phyloP scores from a whole-genome alignment of 768 basidiomycete species.

The Neoboletus magnificus region DNA sequence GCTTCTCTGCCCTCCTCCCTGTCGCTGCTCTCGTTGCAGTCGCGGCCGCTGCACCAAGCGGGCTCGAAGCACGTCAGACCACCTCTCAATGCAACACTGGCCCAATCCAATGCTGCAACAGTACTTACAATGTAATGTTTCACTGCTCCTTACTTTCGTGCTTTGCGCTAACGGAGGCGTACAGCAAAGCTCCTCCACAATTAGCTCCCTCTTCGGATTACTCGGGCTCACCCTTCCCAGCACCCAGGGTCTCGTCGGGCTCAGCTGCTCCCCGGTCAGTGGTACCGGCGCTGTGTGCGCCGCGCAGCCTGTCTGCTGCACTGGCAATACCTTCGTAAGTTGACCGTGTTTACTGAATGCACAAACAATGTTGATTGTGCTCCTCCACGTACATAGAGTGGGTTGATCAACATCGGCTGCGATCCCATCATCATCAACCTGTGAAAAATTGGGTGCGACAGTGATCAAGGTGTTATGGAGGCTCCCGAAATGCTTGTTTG shows the following conservation, averaged over 20 bases:
- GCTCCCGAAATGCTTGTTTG: neutral
- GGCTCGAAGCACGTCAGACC: too few species aligned
- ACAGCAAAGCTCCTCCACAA: too few species aligned
- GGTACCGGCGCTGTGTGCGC: slow-evolving; percentile 6
- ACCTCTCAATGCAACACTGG: too few species aligned
- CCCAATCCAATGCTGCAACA: too few species aligned
- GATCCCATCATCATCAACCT: neutral
- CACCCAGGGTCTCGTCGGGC: slow-evolving; percentile 1
- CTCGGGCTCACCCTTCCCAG: neutral
- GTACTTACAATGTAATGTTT: too few species aligned
- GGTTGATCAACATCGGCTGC: slow-evolving; percentile 13
- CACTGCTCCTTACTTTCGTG: too few species aligned
- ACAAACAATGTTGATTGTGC: neutral
- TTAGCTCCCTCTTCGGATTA: neutral
- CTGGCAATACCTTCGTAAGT: slow-evolving; percentile 10
- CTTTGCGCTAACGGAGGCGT: too few species aligned
- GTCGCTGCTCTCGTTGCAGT: too few species aligned
- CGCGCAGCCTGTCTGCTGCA: slow-evolving; percentile 19
- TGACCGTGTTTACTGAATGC: neutral
- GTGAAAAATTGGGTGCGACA: neutral
- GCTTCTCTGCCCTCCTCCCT: too few species aligned
- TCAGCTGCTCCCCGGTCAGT: neutral
- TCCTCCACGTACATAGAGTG: neutral
- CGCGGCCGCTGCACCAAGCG: too few species aligned
- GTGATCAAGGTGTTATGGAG: neutral